Percentiles rank a stretch among this genome's conserved stretches.
Evolutionary conservation across 2,329 filamentous ascomycete species (phyloP).

Genomic region (Fusarium albidum): DNA sequence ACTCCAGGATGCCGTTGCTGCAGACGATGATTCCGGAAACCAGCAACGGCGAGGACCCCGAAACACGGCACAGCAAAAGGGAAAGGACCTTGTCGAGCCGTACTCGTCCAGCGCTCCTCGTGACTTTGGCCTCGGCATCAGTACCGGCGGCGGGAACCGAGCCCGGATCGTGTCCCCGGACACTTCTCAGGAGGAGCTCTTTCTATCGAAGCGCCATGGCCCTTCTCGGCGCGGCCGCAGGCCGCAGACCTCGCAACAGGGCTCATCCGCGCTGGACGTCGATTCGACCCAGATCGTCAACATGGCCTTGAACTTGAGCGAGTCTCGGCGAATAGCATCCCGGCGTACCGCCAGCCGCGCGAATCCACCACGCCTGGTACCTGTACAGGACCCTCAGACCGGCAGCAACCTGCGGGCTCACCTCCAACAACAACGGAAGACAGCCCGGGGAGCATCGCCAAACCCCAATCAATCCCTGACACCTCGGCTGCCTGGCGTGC

Average conservation of each 20-base stretch:
- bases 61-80: slow-evolving; percentile 33
- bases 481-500: slow-evolving; percentile 51
- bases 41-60: slow-evolving; percentile 41
- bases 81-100: slow-evolving; percentile 29
- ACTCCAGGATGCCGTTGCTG: slow-evolving; percentile 53
- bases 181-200: slow-evolving; percentile 39
- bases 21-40: slow-evolving; percentile 42
- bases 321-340: slow-evolving; percentile 74
- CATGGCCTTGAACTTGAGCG: slow-evolving; percentile 88
- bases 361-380: slow-evolving; percentile 59
- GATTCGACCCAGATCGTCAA: slow-evolving; percentile 92
- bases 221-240: slow-evolving; percentile 24
- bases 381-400: slow-evolving; percentile 59
- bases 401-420: slow-evolving; percentile 72
- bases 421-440: slow-evolving; percentile 74
- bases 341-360: slow-evolving; percentile 63
- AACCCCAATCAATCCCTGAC: slow-evolving; percentile 56
- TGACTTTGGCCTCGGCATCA: slow-evolving; percentile 35
- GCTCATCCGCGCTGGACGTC: slow-evolving; percentile 60
- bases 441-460: slow-evolving; percentile 69
- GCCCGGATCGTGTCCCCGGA: slow-evolving; percentile 39
- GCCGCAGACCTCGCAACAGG: slow-evolving; percentile 27
- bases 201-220: slow-evolving; percentile 32
- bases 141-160: slow-evolving; percentile 21
- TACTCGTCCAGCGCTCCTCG: slow-evolving; percentile 20